A percentile compares a stretch with the other conserved stretches of the same genome.
These are phyloP conservation scores for Fraxinus sp. DNA, from an alignment of 305 asterid genomes.

Conservation along the genomic window DNA sequence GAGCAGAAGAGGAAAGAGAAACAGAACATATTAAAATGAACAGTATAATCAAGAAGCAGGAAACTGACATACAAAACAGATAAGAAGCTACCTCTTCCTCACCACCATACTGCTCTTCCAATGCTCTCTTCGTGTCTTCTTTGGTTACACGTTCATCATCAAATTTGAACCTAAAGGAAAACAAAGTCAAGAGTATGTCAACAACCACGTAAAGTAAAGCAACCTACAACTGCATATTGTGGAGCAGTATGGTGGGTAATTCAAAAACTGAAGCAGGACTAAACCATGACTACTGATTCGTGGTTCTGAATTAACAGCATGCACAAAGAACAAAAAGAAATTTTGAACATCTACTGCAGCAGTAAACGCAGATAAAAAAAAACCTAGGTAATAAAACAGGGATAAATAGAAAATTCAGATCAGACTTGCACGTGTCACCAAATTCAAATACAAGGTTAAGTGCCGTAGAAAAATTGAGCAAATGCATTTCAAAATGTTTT, in stretches of 20 bases:
- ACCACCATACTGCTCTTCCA: slow-evolving; percentile 70
- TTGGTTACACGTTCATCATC: slow-evolving; percentile 69
- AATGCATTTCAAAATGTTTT: not conserved
- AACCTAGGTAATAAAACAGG: not conserved
- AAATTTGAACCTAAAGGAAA: slow-evolving; percentile 54
- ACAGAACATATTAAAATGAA: slow-evolving; percentile 9
- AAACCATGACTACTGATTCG: not conserved
- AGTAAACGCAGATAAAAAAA: not conserved
- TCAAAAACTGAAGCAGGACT: slow-evolving; percentile 19
- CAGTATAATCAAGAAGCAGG: slow-evolving; percentile 16
- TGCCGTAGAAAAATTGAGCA: slow-evolving; percentile 10
- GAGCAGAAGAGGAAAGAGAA: slow-evolving; percentile 13
- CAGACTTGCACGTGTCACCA: slow-evolving; percentile 15
- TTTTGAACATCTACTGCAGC: not conserved
- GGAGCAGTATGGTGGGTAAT: not conserved
- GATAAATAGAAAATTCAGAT: not conserved
- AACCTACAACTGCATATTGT: slow-evolving; percentile 11
- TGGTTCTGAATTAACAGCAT: slow-evolving; percentile 6
- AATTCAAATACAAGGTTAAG: not conserved
- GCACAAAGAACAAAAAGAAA: slow-evolving; percentile 9
- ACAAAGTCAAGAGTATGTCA: not conserved
- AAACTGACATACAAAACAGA: slow-evolving; percentile 5
- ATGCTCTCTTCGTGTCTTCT: slow-evolving; percentile 57
- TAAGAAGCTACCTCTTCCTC: slow-evolving; percentile 51
- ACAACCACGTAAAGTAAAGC: slow-evolving; percentile 11